Evolutionary conservation across 1,139 yeast species (phyloP), one percentile per base, ranked within the genome.

Genomic region (Suhomyces yuchorum): DNA sequence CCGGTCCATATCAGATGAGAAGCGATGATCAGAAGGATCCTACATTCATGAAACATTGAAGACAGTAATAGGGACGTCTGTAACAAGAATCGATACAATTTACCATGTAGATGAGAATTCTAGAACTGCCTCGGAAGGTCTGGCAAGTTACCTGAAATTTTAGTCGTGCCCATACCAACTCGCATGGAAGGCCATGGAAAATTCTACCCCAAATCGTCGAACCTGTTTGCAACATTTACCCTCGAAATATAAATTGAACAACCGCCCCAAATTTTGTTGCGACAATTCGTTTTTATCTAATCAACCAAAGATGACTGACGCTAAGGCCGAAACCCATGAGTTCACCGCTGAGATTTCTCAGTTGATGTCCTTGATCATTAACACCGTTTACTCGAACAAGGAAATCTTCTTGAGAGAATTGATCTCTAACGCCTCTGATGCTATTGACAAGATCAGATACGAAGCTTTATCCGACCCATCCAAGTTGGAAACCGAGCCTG

Each of bases 291-390:
- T 34, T 35, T 36, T 24, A 43, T 37, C 39, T 34, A 41, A 12
- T 35, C 28, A 34, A 43, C 24, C 41, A 43, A 51, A 37, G 38
- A 84, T 84, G 91, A 75, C 87, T 59, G 78, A 77, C 67, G 58
- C 68, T 51, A 81, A 81, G 67, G 73, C 81, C 67, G 95, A 87
- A 80, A 85, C 95, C 53, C 90, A 83, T 71, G 99, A 93, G 81
- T 93, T 93, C 80, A 97, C 96, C 75, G 99, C 99, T 84, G 99
- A 93, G 91, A 95, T 93, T 77, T 88, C 98, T 86, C 99, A 93
- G 96, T 84, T 95, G 85, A 88, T 95, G 98, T 89, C 97, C 73
- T 86, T 93, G 83, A 91, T 95, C 91, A 93, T 95, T 80, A 95
- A 95, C 90, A 95, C 99, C 51, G 99, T 95, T 67, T 95, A 95